Evolutionary conservation across 306 rosid species (phyloP), one percentile per base, ranked within the genome.

Genomic region (Leucaena leucocephala): DNA sequence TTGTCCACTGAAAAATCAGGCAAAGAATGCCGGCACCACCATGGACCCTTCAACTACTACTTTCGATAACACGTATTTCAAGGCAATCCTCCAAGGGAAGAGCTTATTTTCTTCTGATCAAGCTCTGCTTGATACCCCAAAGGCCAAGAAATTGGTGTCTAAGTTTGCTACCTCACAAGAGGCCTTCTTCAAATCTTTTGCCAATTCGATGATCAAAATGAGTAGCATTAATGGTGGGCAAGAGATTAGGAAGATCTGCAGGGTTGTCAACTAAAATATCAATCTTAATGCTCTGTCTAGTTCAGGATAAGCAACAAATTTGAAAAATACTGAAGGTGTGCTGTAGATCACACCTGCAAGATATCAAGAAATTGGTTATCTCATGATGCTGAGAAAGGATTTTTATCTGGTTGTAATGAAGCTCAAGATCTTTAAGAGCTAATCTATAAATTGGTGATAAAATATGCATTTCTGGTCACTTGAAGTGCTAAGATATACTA

Each of bases 191-290:
- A 74, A 89, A 61, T 88, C 92, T 39, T 93, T 93, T 83, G 94
- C 81, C 3, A 70, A 90, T 78, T 89, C 97, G 2, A 90, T 93
- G 94, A 76, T 93, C 79, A 90, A 87, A 89, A 93, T 92, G 96
- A 85, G 96, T 10, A 84, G 83, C 80, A 75, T 91, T 59, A 52
- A 84, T 42, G 83, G 86, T 22, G 92, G 92, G 4, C 83, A 85
- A 73, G 93, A 91, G 70, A 35, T 91, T 48, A 85, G 94, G 87
- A 81, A 83, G 21, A 77, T 88, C 50, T 90, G 94, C 64, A 82
- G 84, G 80, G 76, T 79, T 8, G 85, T 90, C 75, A 80, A 74
- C 86, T 72, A 88, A 93, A 79, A 84, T 86, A 76, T 11, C 19
- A 76, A 76, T 77, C 35, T 64, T 68, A 40, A 22, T 42, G 14